Percentiles rank a stretch among this genome's conserved stretches.
Evolutionary conservation across 768 basidiomycete genomes (phyloP).

Genomic region (Astraeus odoratus): DNA sequence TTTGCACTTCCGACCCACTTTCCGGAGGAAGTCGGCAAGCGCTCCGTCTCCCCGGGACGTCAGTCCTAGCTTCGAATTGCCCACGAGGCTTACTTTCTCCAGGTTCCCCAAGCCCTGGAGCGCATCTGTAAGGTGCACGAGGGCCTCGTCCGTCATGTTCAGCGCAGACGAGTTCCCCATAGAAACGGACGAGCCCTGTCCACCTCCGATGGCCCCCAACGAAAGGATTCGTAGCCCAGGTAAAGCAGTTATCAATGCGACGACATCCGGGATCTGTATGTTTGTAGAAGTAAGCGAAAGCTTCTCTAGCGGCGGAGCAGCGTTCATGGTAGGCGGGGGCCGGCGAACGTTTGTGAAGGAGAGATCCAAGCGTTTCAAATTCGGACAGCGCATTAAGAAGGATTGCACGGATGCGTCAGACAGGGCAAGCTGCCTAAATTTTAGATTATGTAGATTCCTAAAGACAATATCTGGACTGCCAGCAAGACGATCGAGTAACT

Average conservation of each 20-base stretch:
- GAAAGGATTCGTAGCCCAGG: constrained; percentile 41
- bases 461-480: constrained; percentile 25
- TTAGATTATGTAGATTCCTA: constrained; percentile 42
- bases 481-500: constrained; percentile 30
- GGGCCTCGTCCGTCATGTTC: constrained; percentile 48
- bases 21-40: constrained; percentile 39
- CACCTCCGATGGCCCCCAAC: constrained; percentile 52
- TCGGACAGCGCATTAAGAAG: constrained; percentile 41
- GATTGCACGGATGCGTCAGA: constrained; percentile 41
- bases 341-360: constrained; percentile 56
- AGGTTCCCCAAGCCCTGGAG: constrained; percentile 33
- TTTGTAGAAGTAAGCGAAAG: constrained; percentile 55
- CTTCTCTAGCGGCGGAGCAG: constrained; percentile 40
- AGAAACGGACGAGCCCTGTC: constrained; percentile 35
- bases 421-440: constrained; percentile 48
- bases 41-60: constrained; percentile 28
- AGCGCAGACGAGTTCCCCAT: constrained; percentile 42
- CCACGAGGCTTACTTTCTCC: constrained; percentile 53
- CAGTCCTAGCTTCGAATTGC: constrained; percentile 54
- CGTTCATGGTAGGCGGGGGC: constrained; percentile 11
- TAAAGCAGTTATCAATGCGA: constrained; percentile 32
- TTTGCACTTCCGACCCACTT: constrained; percentile 55
- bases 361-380: constrained; percentile 49
- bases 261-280: constrained; percentile 34
- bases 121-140: constrained; percentile 36